phyloP scores from a whole-genome alignment of 2,329 filamentous ascomycete genomes.

The Talaromyces sp. region DNA sequence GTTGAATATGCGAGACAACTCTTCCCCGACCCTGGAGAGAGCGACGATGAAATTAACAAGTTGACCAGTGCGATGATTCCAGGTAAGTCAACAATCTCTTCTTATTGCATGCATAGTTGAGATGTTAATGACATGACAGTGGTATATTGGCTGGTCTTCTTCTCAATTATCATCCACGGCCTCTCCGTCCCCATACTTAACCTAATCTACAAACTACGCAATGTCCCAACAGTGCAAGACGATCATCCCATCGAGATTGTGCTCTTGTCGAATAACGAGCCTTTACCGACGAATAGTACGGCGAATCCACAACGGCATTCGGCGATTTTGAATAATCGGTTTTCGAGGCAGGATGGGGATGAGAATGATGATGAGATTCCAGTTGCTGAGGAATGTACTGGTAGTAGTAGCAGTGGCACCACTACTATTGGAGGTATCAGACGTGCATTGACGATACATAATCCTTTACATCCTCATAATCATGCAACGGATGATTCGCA shows the following conservation, averaged over 20 bases:
- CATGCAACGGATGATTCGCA: neutral
- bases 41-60: conserved; percentile 38
- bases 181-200: conserved; percentile 35
- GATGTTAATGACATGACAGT: conserved; percentile 22
- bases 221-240: conserved; percentile 29
- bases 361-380: neutral
- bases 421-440: neutral
- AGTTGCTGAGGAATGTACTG: neutral
- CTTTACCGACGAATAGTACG: conserved; percentile 32
- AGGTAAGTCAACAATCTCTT: conserved; percentile 19
- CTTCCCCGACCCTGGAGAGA: conserved; percentile 39
- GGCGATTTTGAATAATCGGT: conserved; percentile 33
- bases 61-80: conserved; percentile 39
- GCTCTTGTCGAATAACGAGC: conserved; percentile 32
- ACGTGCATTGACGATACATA: neutral
- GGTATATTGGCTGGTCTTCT: conserved; percentile 45
- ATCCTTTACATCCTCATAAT: neutral
- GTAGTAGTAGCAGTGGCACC: neutral
- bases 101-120: conserved; percentile 3
- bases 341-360: conserved; percentile 21
- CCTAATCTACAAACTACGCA: conserved; percentile 26
- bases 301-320: conserved; percentile 25
- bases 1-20: conserved; percentile 43
- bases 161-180: conserved; percentile 37
- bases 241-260: conserved; percentile 28